These are phyloP conservation scores for Apiotrichum domesticum DNA, from an alignment of 1,284 basidiomycete species.

Conservation along the genomic window DNA sequence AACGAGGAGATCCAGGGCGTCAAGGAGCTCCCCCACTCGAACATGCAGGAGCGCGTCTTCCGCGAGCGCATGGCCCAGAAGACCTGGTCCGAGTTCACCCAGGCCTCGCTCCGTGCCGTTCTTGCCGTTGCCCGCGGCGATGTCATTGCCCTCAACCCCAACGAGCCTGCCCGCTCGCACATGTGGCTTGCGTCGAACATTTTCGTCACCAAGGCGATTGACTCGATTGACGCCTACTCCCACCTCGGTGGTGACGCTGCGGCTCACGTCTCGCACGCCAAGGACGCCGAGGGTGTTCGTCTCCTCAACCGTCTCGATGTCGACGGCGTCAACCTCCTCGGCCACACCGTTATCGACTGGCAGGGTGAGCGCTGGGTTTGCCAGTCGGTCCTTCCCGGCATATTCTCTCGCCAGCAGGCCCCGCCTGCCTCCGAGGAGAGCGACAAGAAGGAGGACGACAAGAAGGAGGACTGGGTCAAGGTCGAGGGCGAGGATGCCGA, in stretches of 20 bases:
- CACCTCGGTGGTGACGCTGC: slow-evolving; percentile 56
- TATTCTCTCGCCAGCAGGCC: slow-evolving; percentile 49
- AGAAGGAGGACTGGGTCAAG: slow-evolving; percentile 46
- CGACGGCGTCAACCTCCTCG: slow-evolving; percentile 74
- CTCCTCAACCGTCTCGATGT: slow-evolving; percentile 55
- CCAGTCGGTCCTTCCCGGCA: slow-evolving; percentile 55
- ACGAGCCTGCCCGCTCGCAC: slow-evolving; percentile 52
- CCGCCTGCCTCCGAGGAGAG: slow-evolving; percentile 9
- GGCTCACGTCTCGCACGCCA: slow-evolving; percentile 53
- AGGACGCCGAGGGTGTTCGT: slow-evolving; percentile 54
- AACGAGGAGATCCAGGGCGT: slow-evolving; percentile 57
- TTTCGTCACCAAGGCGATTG: slow-evolving; percentile 55
- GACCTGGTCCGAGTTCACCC: slow-evolving; percentile 53
- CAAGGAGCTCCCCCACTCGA: slow-evolving; percentile 51
- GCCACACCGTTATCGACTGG: slow-evolving; percentile 57
- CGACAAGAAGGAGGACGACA: slow-evolving; percentile 24
- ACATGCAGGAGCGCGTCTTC: slow-evolving; percentile 52
- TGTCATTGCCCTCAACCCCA: slow-evolving; percentile 54
- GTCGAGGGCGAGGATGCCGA: slow-evolving; percentile 59
- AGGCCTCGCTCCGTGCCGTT: slow-evolving; percentile 52
- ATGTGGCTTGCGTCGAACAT: slow-evolving; percentile 57
- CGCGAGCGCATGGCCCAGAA: slow-evolving; percentile 54
- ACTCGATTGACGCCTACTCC: slow-evolving; percentile 53
- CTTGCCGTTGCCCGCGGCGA: slow-evolving; percentile 52
- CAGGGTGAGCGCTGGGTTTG: slow-evolving; percentile 56